These are phyloP conservation scores for Pichia sp. DNA, from an alignment of 1,139 yeast species.

Conservation along the genomic window DNA sequence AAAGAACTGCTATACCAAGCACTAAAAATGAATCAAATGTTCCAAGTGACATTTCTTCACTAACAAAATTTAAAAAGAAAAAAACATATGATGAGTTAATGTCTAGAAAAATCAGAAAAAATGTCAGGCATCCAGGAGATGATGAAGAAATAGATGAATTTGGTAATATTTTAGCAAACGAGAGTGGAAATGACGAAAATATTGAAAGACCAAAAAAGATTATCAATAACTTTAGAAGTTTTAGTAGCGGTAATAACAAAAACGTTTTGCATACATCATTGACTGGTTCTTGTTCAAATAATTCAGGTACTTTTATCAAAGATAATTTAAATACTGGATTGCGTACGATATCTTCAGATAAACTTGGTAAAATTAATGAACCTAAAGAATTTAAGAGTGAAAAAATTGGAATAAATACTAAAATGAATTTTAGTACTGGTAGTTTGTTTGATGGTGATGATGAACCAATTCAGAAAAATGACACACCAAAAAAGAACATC, in stretches of 20 bases:
- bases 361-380: constrained; percentile 3
- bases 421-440: neutral
- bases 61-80: neutral
- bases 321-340: neutral
- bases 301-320: neutral
- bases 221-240: neutral
- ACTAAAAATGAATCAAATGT: neutral
- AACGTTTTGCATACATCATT: neutral
- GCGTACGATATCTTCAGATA: constrained; percentile 1
- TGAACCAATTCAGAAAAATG: neutral
- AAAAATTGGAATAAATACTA: neutral
- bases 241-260: neutral
- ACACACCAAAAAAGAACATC: neutral
- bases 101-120: neutral
- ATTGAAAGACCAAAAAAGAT: neutral
- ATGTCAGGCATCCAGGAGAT: neutral
- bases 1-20: neutral
- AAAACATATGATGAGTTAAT: neutral
- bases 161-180: neutral
- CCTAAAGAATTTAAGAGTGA: constrained; percentile 1
- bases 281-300: neutral
- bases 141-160: neutral
- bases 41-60: neutral
- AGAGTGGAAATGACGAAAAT: neutral
- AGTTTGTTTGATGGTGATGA: constrained; percentile 2